Percentiles rank a stretch among this genome's conserved stretches.
phyloP scores from a whole-genome alignment of 805 yeast species.

The Candida maris region DNA sequence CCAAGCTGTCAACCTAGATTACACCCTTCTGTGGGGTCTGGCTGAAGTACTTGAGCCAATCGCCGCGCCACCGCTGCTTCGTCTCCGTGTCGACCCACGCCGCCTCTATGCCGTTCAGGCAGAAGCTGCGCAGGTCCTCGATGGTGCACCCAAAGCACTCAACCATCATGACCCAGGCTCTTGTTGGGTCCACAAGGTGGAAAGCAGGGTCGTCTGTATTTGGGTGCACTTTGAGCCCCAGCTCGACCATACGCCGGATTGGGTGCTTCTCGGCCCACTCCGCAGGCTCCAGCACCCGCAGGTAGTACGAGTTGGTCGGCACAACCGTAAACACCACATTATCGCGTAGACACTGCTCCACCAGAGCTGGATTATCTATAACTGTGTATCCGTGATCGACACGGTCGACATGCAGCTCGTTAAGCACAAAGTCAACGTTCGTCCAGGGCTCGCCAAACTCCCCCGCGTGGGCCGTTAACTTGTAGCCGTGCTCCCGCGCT shows the following conservation, averaged over 20 bases:
- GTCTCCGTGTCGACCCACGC: conserved; percentile 25
- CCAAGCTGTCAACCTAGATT: no score
- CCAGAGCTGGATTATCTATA: conserved; percentile 24
- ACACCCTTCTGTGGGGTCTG: no score
- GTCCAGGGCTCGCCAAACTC: conserved; percentile 30
- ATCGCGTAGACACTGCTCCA: conserved; percentile 22
- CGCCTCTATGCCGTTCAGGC: conserved; percentile 27
- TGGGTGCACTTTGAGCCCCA: conserved; percentile 28
- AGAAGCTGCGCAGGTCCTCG: conserved; percentile 20
- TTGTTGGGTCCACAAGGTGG: conserved; percentile 29
- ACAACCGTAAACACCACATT: conserved; percentile 27
- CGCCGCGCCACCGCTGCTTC: conserved; percentile 16
- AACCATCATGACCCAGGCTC: conserved; percentile 32
- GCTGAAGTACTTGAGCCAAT: no score
- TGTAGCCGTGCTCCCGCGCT: conserved; percentile 24
- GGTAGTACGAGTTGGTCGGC: conserved; percentile 32
- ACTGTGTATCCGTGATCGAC: conserved; percentile 32
- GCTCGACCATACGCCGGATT: conserved; percentile 27
- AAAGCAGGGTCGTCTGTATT: conserved; percentile 33
- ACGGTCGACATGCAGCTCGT: conserved; percentile 24
- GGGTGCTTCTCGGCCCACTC: conserved; percentile 33
- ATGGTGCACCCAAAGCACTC: conserved; percentile 25
- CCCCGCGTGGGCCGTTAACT: conserved; percentile 32
- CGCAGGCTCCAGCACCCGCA: conserved; percentile 24
- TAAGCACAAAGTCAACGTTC: conserved; percentile 26